Evolutionary conservation across 768 basidiomycete genomes (phyloP).

Genomic region (Lentinus brumalis): DNA sequence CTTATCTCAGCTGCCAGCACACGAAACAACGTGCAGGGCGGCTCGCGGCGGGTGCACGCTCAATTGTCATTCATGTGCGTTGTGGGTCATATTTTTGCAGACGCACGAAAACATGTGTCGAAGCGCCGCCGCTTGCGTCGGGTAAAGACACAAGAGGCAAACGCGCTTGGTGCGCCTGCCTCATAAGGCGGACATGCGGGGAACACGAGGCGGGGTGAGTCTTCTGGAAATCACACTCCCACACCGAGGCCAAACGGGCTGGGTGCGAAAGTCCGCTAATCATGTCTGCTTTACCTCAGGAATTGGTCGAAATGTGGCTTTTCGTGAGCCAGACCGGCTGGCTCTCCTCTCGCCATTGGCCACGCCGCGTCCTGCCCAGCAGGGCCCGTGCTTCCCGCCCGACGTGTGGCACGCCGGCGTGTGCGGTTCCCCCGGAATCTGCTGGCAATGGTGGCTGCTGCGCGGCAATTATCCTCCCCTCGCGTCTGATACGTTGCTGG

Average conservation of each 20-base stretch:
- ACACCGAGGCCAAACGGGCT: slow-evolving; percentile 5
- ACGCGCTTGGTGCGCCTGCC: slow-evolving; percentile 27
- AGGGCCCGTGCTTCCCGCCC: slow-evolving; percentile 17
- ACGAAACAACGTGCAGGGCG: not conserved
- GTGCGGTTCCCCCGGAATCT: not conserved
- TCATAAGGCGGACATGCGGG: slow-evolving; percentile 38
- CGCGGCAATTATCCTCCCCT: slow-evolving; percentile 18
- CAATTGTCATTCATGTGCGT: slow-evolving; percentile 1
- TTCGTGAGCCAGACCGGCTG: slow-evolving; percentile 7
- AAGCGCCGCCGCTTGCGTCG: slow-evolving; percentile 18
- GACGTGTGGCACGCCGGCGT: slow-evolving; percentile 2
- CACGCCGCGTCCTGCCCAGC: slow-evolving; percentile 4
- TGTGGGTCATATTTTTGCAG: slow-evolving; percentile 3
- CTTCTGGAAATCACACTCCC: slow-evolving; percentile 25
- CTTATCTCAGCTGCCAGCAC: slow-evolving; percentile 14
- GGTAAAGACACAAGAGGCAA: slow-evolving; percentile 16
- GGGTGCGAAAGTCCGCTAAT: slow-evolving; percentile 27
- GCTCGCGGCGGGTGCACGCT: not conserved
- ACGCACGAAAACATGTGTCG: slow-evolving; percentile 5
- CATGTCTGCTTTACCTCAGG: slow-evolving; percentile 33
- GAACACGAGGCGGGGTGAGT: slow-evolving; percentile 34
- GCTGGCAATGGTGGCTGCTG: not conserved
- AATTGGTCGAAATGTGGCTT: slow-evolving; percentile 22
- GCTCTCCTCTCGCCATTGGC: slow-evolving; percentile 17
- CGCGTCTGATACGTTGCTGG: slow-evolving; percentile 22